Conservation (phyloP, 305 asterid species). For the Withania somnifera region DNA sequence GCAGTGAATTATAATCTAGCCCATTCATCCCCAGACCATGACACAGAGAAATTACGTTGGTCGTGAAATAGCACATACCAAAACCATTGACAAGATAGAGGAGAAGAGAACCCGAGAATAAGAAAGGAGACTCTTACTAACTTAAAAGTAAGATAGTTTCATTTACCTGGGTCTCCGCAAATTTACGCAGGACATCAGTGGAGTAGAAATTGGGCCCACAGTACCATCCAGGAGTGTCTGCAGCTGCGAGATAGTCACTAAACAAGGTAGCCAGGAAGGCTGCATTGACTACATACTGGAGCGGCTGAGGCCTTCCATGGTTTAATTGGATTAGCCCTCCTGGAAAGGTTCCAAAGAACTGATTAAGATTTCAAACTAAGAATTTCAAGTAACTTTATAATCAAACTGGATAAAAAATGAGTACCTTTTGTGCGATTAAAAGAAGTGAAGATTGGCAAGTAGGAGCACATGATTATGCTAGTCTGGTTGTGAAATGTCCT, state of each 20-base stretch:
- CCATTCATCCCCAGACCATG: not conserved
- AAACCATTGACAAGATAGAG: not conserved
- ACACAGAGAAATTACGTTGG: not conserved
- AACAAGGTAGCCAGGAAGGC: slow-evolving; percentile 80
- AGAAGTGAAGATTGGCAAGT: slow-evolving; percentile 65
- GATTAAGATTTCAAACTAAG: not conserved
- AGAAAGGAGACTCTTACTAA: not conserved
- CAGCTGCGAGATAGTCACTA: slow-evolving; percentile 83
- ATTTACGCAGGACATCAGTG: slow-evolving; percentile 57
- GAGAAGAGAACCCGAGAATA: not conserved
- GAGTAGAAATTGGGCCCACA: slow-evolving; percentile 95
- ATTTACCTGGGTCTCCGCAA: slow-evolving; percentile 83
- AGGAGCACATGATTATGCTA: slow-evolving; percentile 84
- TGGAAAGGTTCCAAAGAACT: slow-evolving; percentile 13
- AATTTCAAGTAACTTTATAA: not conserved
- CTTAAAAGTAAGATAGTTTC: not conserved
- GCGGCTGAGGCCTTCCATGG: slow-evolving; percentile 90
- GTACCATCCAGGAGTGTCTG: slow-evolving; percentile 93
- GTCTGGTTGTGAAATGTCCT: slow-evolving; percentile 90
- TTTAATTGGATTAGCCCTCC: slow-evolving; percentile 87
- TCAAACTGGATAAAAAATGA: not conserved
- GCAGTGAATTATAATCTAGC: not conserved
- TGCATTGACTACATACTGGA: slow-evolving; percentile 79
- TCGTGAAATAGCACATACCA: not conserved
- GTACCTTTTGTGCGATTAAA: slow-evolving; percentile 86